phyloP scores from a whole-genome alignment of 2,329 filamentous ascomycete genomes.

The Tolypocladium ovalisporum region DNA sequence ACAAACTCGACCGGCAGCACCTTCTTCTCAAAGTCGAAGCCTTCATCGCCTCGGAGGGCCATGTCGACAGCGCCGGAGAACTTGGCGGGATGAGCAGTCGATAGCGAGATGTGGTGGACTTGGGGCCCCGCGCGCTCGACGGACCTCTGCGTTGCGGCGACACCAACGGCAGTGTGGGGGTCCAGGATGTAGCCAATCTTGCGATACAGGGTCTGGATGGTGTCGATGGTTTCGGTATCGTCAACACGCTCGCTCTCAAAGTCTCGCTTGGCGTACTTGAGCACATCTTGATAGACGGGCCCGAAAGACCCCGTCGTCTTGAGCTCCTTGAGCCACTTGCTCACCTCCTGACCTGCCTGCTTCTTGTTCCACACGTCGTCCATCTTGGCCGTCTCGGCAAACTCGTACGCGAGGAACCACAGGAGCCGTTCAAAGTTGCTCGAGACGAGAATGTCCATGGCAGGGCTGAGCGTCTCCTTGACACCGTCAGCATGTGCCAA shows the following conservation, averaged over 20 bases:
- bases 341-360: constrained; percentile 66
- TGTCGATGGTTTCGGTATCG: constrained; percentile 56
- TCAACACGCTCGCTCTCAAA: constrained; percentile 74
- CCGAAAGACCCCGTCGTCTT: constrained; percentile 74
- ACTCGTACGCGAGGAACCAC: constrained; percentile 81
- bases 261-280: constrained; percentile 57
- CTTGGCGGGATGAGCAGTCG: constrained; percentile 93
- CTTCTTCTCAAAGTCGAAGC: constrained; percentile 62
- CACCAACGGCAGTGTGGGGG: constrained; percentile 82
- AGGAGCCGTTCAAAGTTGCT: constrained; percentile 94
- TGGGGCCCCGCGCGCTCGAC: constrained; percentile 39
- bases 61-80: constrained; percentile 77
- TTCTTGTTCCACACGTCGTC: constrained; percentile 56
- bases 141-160: constrained; percentile 65
- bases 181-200: constrained; percentile 72
- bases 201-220: constrained; percentile 46
- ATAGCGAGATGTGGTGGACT: constrained; percentile 69
- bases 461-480: constrained; percentile 84
- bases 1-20: constrained; percentile 76
- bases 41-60: constrained; percentile 59
- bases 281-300: constrained; percentile 62
- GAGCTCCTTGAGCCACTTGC: constrained; percentile 65
- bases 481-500: constrained; percentile 62
- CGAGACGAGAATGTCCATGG: constrained; percentile 95
- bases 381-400: constrained; percentile 46